These are phyloP conservation scores for Sphaerostilbella broomeana DNA, from an alignment of 2,329 filamentous ascomycete genomes.

Conservation along the genomic window DNA sequence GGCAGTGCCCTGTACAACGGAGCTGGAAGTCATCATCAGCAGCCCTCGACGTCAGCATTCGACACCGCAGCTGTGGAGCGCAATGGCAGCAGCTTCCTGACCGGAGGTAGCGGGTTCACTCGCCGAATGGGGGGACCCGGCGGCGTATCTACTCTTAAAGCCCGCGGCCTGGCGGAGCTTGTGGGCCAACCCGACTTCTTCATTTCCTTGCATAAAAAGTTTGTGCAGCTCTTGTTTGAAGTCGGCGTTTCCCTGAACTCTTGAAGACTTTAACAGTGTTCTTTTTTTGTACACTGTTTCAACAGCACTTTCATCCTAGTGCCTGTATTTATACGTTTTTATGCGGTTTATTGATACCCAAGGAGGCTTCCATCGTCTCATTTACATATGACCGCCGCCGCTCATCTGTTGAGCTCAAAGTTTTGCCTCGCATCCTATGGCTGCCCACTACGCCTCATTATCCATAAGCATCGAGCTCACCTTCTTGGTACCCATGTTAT, in stretches of 20 bases:
- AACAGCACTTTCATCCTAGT: too few species aligned
- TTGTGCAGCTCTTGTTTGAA: slow-evolving; percentile 57
- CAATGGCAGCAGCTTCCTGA: slow-evolving; percentile 49
- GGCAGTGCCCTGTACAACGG: slow-evolving; percentile 34
- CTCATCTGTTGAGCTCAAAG: background rate
- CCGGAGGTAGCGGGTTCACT: slow-evolving; percentile 49
- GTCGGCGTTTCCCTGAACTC: slow-evolving; percentile 48
- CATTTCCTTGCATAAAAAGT: slow-evolving; percentile 57
- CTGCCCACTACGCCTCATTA: background rate
- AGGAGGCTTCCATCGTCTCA: too few species aligned
- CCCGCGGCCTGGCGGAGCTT: slow-evolving; percentile 57
- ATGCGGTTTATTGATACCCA: slow-evolving; percentile 10
- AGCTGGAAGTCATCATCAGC: slow-evolving; percentile 6
- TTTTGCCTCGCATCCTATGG: background rate
- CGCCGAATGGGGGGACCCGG: slow-evolving; percentile 52
- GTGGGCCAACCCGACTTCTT: slow-evolving; percentile 63
- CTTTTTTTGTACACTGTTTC: slow-evolving; percentile 1
- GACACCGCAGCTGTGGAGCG: slow-evolving; percentile 31
- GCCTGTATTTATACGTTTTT: slow-evolving; percentile 1
- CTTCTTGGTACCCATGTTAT: slow-evolving; percentile 6
- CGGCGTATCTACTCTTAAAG: slow-evolving; percentile 48
- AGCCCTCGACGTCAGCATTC: slow-evolving; percentile 22
- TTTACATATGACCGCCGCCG: background rate
- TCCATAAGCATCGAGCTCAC: background rate
- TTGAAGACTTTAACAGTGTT: too few species aligned